Conservation (phyloP, 2,329 filamentous ascomycete species). For the Blumeriella jaapii region DNA sequence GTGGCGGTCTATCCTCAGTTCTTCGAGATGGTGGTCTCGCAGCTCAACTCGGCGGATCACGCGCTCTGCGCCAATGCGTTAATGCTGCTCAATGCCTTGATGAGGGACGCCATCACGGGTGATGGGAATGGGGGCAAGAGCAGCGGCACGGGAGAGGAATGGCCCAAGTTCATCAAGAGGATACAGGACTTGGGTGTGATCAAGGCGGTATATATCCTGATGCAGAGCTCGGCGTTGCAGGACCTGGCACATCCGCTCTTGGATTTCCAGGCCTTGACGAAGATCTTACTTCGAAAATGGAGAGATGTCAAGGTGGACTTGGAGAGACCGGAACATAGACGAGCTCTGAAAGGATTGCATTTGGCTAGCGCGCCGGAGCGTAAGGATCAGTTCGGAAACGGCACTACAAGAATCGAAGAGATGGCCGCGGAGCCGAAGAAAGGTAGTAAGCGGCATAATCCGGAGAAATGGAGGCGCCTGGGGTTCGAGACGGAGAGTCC, state of each 20-base stretch:
- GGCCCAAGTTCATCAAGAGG: slow-evolving; percentile 90
- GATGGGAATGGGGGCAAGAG: slow-evolving; percentile 42
- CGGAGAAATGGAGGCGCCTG: slow-evolving; percentile 84
- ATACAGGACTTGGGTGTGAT: slow-evolving; percentile 90
- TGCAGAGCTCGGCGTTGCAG: slow-evolving; percentile 87
- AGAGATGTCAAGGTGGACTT: slow-evolving; percentile 73
- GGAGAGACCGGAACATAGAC: slow-evolving; percentile 77
- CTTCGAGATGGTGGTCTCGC: slow-evolving; percentile 83
- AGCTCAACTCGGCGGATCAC: slow-evolving; percentile 88
- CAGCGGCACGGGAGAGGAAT: slow-evolving; percentile 50
- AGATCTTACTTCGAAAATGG: slow-evolving; percentile 81
- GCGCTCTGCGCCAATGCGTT: slow-evolving; percentile 90
- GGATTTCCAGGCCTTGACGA: slow-evolving; percentile 88
- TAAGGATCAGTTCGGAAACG: slow-evolving; percentile 27
- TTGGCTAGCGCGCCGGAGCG: slow-evolving; percentile 65
- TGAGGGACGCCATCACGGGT: slow-evolving; percentile 77
- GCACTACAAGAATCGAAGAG: slow-evolving; percentile 22
- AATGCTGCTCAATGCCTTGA: slow-evolving; percentile 89
- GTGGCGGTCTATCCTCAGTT: slow-evolving; percentile 89
- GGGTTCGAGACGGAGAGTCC: slow-evolving; percentile 90
- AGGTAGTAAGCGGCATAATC: slow-evolving; percentile 62
- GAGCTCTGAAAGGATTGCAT: slow-evolving; percentile 67
- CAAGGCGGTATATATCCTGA: slow-evolving; percentile 79
- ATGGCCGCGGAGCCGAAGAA: slow-evolving; percentile 34
- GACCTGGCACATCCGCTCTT: slow-evolving; percentile 82